phyloP scores from a whole-genome alignment of 768 basidiomycete genomes.

The Boletellus ananiceps region DNA sequence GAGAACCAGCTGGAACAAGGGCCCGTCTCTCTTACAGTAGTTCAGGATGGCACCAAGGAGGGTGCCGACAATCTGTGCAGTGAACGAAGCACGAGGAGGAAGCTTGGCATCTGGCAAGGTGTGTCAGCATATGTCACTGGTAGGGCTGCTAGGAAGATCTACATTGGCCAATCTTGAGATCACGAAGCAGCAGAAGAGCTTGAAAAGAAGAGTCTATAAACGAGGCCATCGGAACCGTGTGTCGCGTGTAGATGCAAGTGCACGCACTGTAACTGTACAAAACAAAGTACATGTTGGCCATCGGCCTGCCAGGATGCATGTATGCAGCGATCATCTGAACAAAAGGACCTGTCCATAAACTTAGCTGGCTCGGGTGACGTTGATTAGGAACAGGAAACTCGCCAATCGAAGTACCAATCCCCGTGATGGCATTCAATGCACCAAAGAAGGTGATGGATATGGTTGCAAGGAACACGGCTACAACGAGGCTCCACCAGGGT shows the following conservation, averaged over 20 bases:
- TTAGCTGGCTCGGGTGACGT: background rate
- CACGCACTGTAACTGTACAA: constrained; percentile 45
- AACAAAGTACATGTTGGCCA: constrained; percentile 42
- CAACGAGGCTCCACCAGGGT: constrained; percentile 57
- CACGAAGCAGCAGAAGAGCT: constrained; percentile 49
- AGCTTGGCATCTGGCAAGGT: too few species aligned
- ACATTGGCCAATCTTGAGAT: constrained; percentile 41
- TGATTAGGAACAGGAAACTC: constrained; percentile 3
- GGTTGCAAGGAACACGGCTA: constrained; percentile 48
- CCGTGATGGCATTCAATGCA: constrained; percentile 51
- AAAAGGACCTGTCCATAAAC: constrained; percentile 19
- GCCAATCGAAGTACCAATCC: constrained; percentile 16
- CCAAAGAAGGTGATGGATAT: constrained; percentile 50
- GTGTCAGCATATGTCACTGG: too few species aligned
- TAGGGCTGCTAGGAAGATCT: too few species aligned
- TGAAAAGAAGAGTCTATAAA: constrained; percentile 47
- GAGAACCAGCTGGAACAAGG: too few species aligned
- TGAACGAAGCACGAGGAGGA: too few species aligned
- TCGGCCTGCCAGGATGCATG: constrained; percentile 34
- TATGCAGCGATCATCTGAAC: constrained; percentile 37
- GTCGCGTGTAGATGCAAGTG: background rate
- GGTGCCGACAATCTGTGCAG: too few species aligned
- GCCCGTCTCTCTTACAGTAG: too few species aligned
- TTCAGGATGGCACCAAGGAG: too few species aligned
- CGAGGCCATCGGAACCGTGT: constrained; percentile 38